Conservation (phyloP, 805 yeast genomes). For the Yarrowia bubula region DNA sequence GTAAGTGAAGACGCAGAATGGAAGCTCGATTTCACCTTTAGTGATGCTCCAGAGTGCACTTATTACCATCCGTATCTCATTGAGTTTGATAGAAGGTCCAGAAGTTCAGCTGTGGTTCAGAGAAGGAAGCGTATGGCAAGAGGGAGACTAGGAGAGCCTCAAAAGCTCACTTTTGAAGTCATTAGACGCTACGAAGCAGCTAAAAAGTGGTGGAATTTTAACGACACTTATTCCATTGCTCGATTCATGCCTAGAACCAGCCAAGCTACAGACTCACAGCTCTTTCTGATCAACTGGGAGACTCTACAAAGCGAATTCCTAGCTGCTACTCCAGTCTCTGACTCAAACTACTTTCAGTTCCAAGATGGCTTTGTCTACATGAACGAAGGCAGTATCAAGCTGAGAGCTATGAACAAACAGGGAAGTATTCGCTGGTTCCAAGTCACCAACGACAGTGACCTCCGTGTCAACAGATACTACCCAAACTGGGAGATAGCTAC, state of each 20-base stretch:
- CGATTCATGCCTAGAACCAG: neutral
- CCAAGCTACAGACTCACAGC: neutral
- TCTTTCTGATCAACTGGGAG: neutral
- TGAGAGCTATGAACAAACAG: neutral
- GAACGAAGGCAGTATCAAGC: slow-evolving; percentile 3
- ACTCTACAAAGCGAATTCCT: neutral
- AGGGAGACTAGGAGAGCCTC: neutral
- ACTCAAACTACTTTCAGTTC: slow-evolving; percentile 15
- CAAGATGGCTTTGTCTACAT: neutral
- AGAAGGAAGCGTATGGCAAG: neutral
- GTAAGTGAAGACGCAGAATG: neutral
- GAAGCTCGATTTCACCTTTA: neutral
- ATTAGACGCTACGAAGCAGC: neutral
- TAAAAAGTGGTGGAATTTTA: slow-evolving; percentile 17
- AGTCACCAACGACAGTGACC: neutral
- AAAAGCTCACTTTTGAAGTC: neutral
- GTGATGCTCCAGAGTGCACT: neutral
- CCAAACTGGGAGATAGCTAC: slow-evolving; percentile 6
- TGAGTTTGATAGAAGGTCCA: neutral
- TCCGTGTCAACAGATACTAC: slow-evolving; percentile 1
- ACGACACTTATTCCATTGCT: neutral
- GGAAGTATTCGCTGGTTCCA: neutral
- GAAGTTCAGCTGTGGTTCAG: neutral
- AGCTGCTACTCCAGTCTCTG: neutral
- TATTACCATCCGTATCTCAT: neutral